These are phyloP conservation scores for Theobroma cacao DNA, from an alignment of 345 rosid genomes.

Conservation along the genomic window DNA sequence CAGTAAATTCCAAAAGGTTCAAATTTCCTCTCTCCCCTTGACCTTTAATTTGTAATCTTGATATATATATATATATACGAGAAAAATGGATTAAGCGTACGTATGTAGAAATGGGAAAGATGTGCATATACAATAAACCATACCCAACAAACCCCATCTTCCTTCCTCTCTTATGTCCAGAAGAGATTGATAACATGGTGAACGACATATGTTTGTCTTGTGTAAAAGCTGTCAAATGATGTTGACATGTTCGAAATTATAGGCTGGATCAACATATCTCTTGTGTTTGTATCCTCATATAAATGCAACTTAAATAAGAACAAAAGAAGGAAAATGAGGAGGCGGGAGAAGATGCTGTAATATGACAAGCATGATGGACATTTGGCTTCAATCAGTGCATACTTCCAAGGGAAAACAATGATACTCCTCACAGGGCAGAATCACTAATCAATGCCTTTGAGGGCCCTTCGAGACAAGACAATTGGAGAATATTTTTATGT, in stretches of 20 bases:
- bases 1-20: no score
- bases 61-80: no score
- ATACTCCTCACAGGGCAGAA: neutral
- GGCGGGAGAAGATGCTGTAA: conserved; percentile 10
- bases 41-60: no score
- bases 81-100: no score
- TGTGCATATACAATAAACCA: no score
- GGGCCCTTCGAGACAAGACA: neutral
- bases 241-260: conserved; percentile 2
- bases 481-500: neutral
- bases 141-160: conserved; percentile 20
- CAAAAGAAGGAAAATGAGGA: conserved; percentile 12
- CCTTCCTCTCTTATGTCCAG: neutral
- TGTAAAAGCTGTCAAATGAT: conserved; percentile 17
- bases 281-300: conserved; percentile 21
- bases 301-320: conserved; percentile 9
- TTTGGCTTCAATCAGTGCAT: conserved; percentile 23
- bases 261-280: conserved; percentile 1
- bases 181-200: conserved; percentile 17
- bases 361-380: conserved; percentile 26
- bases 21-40: no score
- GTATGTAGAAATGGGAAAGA: no score
- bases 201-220: conserved; percentile 30
- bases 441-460: neutral
- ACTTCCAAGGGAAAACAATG: conserved; percentile 23